Percentiles rank a stretch among this genome's conserved stretches.
Evolutionary conservation across 164 flowering plant species (phyloP).

Genomic region (Amborella trichopoda): DNA sequence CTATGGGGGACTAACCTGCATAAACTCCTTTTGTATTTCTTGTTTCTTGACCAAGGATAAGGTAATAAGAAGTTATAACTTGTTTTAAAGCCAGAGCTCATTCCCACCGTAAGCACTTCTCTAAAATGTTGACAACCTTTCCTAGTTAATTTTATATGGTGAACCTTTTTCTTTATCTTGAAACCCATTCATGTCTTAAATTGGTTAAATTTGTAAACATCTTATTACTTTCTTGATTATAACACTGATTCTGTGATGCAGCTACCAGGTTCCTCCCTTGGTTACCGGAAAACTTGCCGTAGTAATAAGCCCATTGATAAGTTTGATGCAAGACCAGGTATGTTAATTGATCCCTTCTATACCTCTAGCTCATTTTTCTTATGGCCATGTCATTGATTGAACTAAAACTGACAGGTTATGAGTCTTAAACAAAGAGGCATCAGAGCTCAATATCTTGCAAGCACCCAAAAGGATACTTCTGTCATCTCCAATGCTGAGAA

Average conservation of each 20-base stretch:
- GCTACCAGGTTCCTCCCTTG: slow-evolving; percentile 60
- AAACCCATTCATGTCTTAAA: background rate
- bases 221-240: slow-evolving; percentile 3
- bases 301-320: slow-evolving; percentile 50
- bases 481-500: slow-evolving; percentile 30
- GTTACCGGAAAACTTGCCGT: slow-evolving; percentile 34
- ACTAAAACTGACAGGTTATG: slow-evolving; percentile 33
- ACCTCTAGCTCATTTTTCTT: background rate
- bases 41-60: too few species aligned
- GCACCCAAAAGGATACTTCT: slow-evolving; percentile 28
- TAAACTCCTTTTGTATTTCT: too few species aligned
- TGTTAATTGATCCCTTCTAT: background rate
- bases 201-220: background rate
- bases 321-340: slow-evolving; percentile 68
- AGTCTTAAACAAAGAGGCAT: slow-evolving; percentile 43
- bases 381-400: background rate
- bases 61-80: too few species aligned
- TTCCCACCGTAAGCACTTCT: background rate
- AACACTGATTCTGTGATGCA: slow-evolving; percentile 8
- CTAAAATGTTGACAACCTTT: background rate
- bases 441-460: slow-evolving; percentile 42
- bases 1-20: too few species aligned
- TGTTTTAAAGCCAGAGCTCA: background rate
- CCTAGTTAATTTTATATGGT: too few species aligned
- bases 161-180: background rate